Percentiles rank a stretch among this genome's conserved stretches.
These are phyloP conservation scores for Sclerotiophoma versabilis DNA, from an alignment of 2,329 filamentous ascomycete genomes.

Conservation along the genomic window DNA sequence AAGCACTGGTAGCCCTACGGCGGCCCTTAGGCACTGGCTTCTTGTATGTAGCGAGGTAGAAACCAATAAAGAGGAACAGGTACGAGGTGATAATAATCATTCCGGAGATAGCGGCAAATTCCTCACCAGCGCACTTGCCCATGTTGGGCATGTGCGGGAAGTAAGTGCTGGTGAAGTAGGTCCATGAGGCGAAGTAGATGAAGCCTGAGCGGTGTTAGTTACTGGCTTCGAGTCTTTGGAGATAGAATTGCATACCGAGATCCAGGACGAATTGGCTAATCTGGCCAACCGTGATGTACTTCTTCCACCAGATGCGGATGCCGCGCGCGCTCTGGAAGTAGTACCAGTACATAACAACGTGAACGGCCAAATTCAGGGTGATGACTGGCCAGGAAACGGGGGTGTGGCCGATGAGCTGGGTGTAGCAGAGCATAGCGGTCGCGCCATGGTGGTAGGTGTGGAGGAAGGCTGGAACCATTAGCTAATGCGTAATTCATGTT, in stretches of 20 bases:
- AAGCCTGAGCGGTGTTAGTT: constrained; percentile 68
- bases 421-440: constrained; percentile 96
- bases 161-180: constrained; percentile 94
- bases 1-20: constrained; percentile 80
- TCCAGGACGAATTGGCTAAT: constrained; percentile 98
- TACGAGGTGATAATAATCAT: constrained; percentile 94
- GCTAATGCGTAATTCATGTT: constrained; percentile 11
- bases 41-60: constrained; percentile 97
- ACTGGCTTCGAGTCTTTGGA: constrained; percentile 5
- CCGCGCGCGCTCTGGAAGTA: constrained; percentile 99
- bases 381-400: constrained; percentile 96
- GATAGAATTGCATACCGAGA: constrained; percentile 69
- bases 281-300: constrained; percentile 97
- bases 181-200: constrained; percentile 99
- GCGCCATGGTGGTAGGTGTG: constrained; percentile 99
- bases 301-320: constrained; percentile 98
- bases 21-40: constrained; percentile 77
- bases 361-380: constrained; percentile 87
- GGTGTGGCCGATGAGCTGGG: constrained; percentile 90
- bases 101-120: constrained; percentile 92
- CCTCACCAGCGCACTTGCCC: constrained; percentile 91
- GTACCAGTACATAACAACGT: constrained; percentile 99
- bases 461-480: constrained; percentile 72
- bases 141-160: constrained; percentile 82
- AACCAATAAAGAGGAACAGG: constrained; percentile 97